Base-by-base conservation (phyloP, 1,284 basidiomycete species). In the Fomitopsis pinicola region DNA sequence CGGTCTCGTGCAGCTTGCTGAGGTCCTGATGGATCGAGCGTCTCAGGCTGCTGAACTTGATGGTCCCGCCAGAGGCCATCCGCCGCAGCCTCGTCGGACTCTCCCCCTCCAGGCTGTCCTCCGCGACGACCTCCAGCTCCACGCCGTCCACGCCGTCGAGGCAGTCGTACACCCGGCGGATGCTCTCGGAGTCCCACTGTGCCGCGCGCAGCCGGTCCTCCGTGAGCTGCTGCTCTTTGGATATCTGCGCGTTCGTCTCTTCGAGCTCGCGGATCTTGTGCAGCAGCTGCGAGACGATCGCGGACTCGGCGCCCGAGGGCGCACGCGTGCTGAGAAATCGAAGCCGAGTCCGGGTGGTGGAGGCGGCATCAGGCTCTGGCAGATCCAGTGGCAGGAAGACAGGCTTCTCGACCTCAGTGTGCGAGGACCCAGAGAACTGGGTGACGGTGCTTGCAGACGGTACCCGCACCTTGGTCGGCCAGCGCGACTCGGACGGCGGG, bases 231-330 rank as follows among this genome's bases (percentile, higher is more conserved):
- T 93, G 89, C 70, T 92, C 84, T 63, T 82, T 77, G 50, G 85
- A 76, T 63, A 96, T 92, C 64, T 83, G 80, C 17, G 79, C 66
- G 69, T 97, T 92, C 12, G 90, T 82, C 60, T 88, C 79, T 69
- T 94, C 89, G 0, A 95, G 78, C 70, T 95, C 92, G 33, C 82
- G 78, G 57, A 95, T 89, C 75, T 94, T 94, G n/a, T 76, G 69
- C 36, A 94, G 73, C 4, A 95, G 81, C 70, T 92, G 87, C 1
- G 84, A 78, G 15, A 94, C 82, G 57, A 94, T 77, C 14, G 81
- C 80, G 33, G 82, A 81, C 66, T 91, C 80, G 42, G 73, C 61
- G 19, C 7, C 53, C 3, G 57, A 56, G 42, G 44, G 50, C 33
- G 57, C 45, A 7, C 35, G 45, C 17, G 45, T 58, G 44, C 56